Base-by-base conservation (phyloP, 2,329 filamentous ascomycete species). In the Hansfordia pulvinata region DNA sequence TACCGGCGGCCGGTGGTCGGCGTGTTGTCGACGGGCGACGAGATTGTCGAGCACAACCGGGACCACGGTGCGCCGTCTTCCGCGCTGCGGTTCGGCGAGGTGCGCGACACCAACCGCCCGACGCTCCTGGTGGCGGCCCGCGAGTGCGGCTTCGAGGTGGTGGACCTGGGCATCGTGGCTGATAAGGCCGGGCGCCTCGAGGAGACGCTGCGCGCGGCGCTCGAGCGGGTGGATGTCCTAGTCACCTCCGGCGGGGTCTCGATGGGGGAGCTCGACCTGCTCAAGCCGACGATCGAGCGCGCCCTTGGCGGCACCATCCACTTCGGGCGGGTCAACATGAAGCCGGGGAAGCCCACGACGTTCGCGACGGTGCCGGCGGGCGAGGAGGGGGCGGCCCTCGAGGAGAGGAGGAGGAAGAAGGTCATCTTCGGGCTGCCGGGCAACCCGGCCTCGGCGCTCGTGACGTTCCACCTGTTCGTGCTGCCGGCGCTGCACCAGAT, bases 311-410 rank as follows among this genome's bases (percentile, higher is more conserved):
- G 90, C 6, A 90, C 77, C 0, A 93, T 98, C 38, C 90, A 94
- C 52, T 98, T 98, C 41, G 90, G 90, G 14, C 78, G 90, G 3
- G 90, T 98, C 3, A 71, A 78, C 29, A 96, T 98, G 90, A 98
- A 98, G 58, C 90, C 90, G 0, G 90, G 90, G 4, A 98, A 96
- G 53, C 90, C 90, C 3, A 94, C 86, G 0, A 98, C 90, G 0
- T 98, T 98, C 50, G 90, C 90, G 3, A 94, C 84, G 0, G 68
- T 96, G 1, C 76, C 82, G 2, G 60, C 68, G 20, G 76, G 75
- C 49, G 60, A 69, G 32, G 66, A 68, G 34, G 46, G 42, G 2
- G 70, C 74, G 12, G n/a, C n/a, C n/a, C n/a, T n/a, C n/a, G n/a
- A n/a, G n/a, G n/a, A n/a, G n/a, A 58, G 68, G 20, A 64, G 74